Evolutionary conservation across 257 asterid species (phyloP).

Genomic region (Capsicum pubescens): DNA sequence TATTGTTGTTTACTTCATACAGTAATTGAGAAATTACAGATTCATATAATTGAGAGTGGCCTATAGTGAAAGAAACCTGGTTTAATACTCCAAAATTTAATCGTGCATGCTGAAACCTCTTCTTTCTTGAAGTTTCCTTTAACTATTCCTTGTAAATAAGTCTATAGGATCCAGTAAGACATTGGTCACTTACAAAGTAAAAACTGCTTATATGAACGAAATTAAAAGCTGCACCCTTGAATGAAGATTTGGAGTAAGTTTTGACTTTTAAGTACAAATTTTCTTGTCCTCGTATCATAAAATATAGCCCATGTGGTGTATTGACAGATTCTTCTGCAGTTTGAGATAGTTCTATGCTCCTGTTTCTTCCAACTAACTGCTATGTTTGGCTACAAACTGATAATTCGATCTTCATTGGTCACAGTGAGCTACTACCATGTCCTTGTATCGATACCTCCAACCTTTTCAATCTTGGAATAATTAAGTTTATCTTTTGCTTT

Average conservation of each 20-base stretch:
- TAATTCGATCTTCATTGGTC: neutral
- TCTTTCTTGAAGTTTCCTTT: constrained; percentile 12
- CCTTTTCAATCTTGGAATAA: constrained; percentile 28
- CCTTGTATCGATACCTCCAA: constrained; percentile 21
- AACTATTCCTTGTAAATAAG: constrained; percentile 15
- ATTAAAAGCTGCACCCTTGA: neutral
- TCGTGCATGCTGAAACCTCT: neutral
- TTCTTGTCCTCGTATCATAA: neutral
- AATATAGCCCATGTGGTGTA: neutral
- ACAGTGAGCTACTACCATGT: constrained; percentile 17
- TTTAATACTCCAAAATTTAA: neutral
- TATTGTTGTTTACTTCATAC: neutral
- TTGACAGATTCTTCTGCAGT: neutral
- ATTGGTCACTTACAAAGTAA: neutral
- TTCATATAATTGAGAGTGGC: neutral
- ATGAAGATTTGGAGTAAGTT: constrained; percentile 8
- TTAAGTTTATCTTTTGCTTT: constrained; percentile 18
- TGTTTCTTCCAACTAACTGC: neutral
- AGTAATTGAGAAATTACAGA: constrained; percentile 12
- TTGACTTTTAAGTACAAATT: neutral
- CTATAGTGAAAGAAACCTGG: neutral
- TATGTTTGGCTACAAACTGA: neutral
- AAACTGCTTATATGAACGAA: neutral
- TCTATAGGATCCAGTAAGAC: constrained; percentile 16
- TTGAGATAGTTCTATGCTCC: constrained; percentile 19